Conservation (phyloP, 208 protist species). For the Borovskyia barvae region DNA sequence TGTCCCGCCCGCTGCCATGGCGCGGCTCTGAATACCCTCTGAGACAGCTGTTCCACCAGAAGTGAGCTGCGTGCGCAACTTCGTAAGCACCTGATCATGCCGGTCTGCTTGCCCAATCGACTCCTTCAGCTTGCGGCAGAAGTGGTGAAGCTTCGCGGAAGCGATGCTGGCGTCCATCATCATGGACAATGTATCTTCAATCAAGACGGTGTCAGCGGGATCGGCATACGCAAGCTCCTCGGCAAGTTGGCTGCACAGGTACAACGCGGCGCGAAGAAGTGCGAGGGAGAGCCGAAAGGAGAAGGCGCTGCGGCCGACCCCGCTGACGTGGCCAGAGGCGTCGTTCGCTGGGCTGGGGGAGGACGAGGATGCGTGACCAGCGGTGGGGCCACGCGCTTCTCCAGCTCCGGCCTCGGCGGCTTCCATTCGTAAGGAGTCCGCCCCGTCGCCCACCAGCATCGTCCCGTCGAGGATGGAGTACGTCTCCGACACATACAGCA, state of each 20-base stretch:
- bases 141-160: conserved; percentile 75
- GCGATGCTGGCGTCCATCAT: conserved; percentile 88
- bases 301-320: conserved; percentile 36
- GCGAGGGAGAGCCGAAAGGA: conserved; percentile 57
- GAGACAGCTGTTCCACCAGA: not conserved
- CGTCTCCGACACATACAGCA: conserved; percentile 85
- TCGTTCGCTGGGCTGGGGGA: not conserved
- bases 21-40: conserved; percentile 5
- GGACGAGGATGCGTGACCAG: not conserved
- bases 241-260: conserved; percentile 60
- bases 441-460: conserved; percentile 38
- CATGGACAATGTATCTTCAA: conserved; percentile 82
- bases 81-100: conserved; percentile 28
- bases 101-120: conserved; percentile 11
- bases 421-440: too few species aligned
- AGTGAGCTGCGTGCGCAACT: conserved; percentile 51
- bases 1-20: too few species aligned
- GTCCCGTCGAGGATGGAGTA: conserved; percentile 69
- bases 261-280: conserved; percentile 72
- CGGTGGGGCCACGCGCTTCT: not conserved
- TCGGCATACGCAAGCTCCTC: conserved; percentile 56
- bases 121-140: conserved; percentile 50
- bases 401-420: not conserved
- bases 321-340: not conserved
- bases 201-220: conserved; percentile 77